These are phyloP conservation scores for Plectosphaerella sp. DNA, from an alignment of 2,329 filamentous ascomycete genomes.

Conservation along the genomic window DNA sequence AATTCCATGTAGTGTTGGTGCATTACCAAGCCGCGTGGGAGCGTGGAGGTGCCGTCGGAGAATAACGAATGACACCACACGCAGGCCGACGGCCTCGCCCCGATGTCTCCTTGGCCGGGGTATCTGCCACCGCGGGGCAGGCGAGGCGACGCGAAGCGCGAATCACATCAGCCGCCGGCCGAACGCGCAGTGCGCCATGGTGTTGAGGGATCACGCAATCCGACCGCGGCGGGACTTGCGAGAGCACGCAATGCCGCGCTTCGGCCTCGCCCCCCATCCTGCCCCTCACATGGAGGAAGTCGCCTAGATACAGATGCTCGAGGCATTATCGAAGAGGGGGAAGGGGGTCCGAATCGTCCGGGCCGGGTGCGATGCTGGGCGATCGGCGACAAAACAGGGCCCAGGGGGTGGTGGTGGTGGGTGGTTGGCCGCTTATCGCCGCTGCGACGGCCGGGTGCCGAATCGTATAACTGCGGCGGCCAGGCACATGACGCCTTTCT, in stretches of 20 bases:
- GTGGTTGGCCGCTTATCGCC: background rate
- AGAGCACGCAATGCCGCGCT: conserved; percentile 2
- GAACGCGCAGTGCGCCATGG: background rate
- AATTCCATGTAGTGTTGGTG: no score
- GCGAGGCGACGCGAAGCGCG: no score
- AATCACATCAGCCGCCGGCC: no score
- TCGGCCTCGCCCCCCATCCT: background rate
- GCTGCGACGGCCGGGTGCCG: no score
- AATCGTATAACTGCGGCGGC: no score
- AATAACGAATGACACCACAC: no score
- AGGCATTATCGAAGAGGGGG: background rate
- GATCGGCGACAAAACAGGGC: background rate
- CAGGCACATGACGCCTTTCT: background rate
- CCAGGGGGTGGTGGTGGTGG: background rate
- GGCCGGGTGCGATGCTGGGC: background rate
- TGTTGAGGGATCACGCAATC: conserved; percentile 4
- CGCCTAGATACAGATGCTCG: background rate
- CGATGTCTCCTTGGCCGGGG: no score
- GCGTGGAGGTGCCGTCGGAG: no score
- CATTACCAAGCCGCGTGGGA: no score
- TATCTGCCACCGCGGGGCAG: no score
- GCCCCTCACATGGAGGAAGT: background rate
- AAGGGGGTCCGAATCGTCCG: background rate
- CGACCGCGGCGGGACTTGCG: background rate
- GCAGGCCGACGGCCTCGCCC: no score